phyloP scores from a whole-genome alignment of 768 basidiomycete genomes.

The Phlegmacium glaucopus region DNA sequence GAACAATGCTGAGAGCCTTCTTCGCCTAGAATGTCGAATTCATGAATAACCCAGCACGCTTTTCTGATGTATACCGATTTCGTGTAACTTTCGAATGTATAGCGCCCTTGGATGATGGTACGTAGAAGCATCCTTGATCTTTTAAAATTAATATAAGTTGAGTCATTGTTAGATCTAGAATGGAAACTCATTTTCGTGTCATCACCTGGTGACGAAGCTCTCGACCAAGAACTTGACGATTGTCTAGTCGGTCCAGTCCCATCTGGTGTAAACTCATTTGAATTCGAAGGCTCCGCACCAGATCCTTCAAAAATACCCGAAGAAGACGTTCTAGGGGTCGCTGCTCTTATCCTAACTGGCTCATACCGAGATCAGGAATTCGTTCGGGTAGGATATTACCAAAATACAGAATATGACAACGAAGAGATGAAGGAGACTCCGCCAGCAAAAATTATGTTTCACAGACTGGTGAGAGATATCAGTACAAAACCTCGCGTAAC shows the following conservation, averaged over 20 bases:
- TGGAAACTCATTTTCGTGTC: constrained; percentile 98
- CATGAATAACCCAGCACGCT: constrained; percentile 89
- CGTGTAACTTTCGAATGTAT: constrained; percentile 98
- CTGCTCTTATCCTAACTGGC: constrained; percentile 94
- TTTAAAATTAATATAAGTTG: neutral
- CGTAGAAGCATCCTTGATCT: constrained; percentile 12
- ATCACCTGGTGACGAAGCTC: constrained; percentile 84
- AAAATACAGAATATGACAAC: constrained; percentile 97
- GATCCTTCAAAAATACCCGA: constrained; percentile 80
- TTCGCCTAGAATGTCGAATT: constrained; percentile 73
- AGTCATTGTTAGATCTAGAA: constrained; percentile 70
- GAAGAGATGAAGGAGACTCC: constrained; percentile 83
- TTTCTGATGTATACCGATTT: constrained; percentile 88
- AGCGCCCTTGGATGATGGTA: constrained; percentile 85
- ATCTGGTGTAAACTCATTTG: constrained; percentile 94
- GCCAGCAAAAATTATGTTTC: constrained; percentile 67
- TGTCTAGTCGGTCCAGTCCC: constrained; percentile 98
- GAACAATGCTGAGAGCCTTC: neutral
- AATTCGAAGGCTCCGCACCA: constrained; percentile 88
- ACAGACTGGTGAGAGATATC: constrained; percentile 81
- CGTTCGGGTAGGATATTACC: constrained; percentile 99
- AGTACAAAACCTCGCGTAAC: constrained; percentile 93
- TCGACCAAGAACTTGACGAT: constrained; percentile 96
- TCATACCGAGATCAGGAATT: constrained; percentile 97
- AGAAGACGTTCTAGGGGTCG: constrained; percentile 92